These are phyloP conservation scores for Astragalus membranaceus DNA, from an alignment of 306 rosid genomes.

Conservation along the genomic window DNA sequence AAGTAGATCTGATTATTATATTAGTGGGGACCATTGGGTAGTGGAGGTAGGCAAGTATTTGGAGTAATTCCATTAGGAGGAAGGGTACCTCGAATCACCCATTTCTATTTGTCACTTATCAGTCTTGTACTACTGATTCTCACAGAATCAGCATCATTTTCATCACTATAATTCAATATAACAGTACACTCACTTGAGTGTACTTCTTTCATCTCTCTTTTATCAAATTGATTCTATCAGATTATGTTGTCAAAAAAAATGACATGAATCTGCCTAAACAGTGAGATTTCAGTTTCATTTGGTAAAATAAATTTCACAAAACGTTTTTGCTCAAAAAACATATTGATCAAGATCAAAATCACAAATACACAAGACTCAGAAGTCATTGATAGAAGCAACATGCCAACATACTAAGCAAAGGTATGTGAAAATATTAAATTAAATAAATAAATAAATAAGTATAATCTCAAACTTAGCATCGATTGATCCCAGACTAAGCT, in stretches of 20 bases:
- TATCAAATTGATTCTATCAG: too few relatives aligned
- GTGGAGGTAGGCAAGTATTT: too few relatives aligned
- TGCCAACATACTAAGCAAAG: background rate
- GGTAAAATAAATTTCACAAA: background rate
- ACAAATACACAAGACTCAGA: background rate
- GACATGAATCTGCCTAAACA: background rate
- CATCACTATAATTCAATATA: too few relatives aligned
- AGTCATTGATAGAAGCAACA: background rate
- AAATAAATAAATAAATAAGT: conserved; percentile 4
- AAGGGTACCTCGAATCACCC: too few relatives aligned
- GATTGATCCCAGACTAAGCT: background rate
- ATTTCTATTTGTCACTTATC: too few relatives aligned
- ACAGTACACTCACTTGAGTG: too few relatives aligned
- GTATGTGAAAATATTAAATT: background rate
- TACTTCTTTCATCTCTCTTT: too few relatives aligned
- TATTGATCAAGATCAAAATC: background rate
- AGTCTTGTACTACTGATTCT: too few relatives aligned
- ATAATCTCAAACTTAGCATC: background rate
- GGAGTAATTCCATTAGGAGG: too few relatives aligned
- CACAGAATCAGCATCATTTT: too few relatives aligned
- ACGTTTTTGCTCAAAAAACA: background rate
- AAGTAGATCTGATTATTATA: too few relatives aligned
- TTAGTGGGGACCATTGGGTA: too few relatives aligned
- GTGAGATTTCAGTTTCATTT: background rate
- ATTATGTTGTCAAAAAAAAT: background rate